Conservation (phyloP, 2,329 filamentous ascomycete genomes). For the Paraphaeosphaeria minitans region DNA sequence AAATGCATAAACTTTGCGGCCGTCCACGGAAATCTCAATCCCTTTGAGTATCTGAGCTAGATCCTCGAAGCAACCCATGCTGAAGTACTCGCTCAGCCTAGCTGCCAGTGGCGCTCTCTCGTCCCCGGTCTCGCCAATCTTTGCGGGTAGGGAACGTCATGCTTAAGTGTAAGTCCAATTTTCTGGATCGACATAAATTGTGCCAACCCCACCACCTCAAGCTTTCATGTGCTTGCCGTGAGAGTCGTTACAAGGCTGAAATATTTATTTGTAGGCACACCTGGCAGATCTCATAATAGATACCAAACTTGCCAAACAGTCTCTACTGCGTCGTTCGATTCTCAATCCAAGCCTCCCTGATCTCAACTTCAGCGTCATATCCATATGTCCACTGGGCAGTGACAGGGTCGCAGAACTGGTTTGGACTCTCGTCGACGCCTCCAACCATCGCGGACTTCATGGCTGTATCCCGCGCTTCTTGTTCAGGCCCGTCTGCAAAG, state of each 20-base stretch:
- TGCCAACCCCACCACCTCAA: not conserved
- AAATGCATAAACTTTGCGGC: conserved; percentile 1
- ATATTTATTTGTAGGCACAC: not conserved
- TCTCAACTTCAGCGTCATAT: conserved; percentile 49
- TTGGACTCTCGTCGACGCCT: conserved; percentile 44
- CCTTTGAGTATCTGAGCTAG: conserved; percentile 1
- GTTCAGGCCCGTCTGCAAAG: conserved; percentile 22
- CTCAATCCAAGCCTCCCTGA: conserved; percentile 31
- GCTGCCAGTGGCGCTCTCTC: conserved; percentile 6
- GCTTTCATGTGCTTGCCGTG: not conserved
- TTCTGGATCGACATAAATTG: conserved; percentile 1
- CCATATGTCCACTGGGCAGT: conserved; percentile 56
- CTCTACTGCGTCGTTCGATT: not conserved
- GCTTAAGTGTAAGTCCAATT: too few species aligned
- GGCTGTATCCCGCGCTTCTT: conserved; percentile 18
- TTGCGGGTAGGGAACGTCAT: too few species aligned
- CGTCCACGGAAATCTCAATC: conserved; percentile 7
- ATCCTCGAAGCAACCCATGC: not conserved
- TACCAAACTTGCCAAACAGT: too few species aligned
- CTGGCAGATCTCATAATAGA: not conserved
- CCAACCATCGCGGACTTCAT: conserved; percentile 45
- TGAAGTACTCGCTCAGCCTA: conserved; percentile 1
- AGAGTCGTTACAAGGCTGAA: not conserved
- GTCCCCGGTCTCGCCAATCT: not conserved
- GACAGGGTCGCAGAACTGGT: conserved; percentile 56